These are phyloP conservation scores for Ramularia collo-cygni DNA, from an alignment of 2,329 filamentous ascomycete genomes.

Conservation along the genomic window DNA sequence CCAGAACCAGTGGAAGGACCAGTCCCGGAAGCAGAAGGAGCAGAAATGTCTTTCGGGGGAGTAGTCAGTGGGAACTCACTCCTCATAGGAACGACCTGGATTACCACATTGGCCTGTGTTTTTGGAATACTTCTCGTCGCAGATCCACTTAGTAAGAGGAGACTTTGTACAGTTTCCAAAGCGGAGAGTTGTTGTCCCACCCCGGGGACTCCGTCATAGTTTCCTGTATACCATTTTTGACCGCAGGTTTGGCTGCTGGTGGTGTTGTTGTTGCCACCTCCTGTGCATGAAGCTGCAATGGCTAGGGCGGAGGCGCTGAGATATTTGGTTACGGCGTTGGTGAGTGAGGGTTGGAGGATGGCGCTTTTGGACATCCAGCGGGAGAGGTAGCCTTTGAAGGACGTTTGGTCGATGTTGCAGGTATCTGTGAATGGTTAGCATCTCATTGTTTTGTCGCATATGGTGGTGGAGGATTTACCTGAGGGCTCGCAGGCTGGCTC, in stretches of 20 bases:
- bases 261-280: slow-evolving; percentile 33
- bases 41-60: slow-evolving; percentile 11
- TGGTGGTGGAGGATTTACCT: not conserved
- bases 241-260: slow-evolving; percentile 36
- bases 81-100: slow-evolving; percentile 14
- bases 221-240: slow-evolving; percentile 39
- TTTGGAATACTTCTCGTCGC: slow-evolving; percentile 7
- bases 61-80: slow-evolving; percentile 19
- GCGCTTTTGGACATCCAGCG: slow-evolving; percentile 53
- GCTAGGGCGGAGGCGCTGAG: slow-evolving; percentile 37
- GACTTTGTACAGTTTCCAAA: slow-evolving; percentile 39
- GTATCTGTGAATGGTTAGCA: slow-evolving; percentile 25
- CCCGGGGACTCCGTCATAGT: slow-evolving; percentile 36
- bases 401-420: slow-evolving; percentile 66
- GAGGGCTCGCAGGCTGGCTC: slow-evolving; percentile 60
- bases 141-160: slow-evolving; percentile 26
- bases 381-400: slow-evolving; percentile 68
- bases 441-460: too few species aligned
- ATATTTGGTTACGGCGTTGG: slow-evolving; percentile 32
- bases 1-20: slow-evolving; percentile 1
- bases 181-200: slow-evolving; percentile 41
- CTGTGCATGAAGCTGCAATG: slow-evolving; percentile 39
- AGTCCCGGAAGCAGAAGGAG: slow-evolving; percentile 8
- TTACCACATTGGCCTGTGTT: slow-evolving; percentile 13
- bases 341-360: slow-evolving; percentile 38